Conservation (phyloP, 768 basidiomycete genomes). For the Fomitopsis pulvina region DNA sequence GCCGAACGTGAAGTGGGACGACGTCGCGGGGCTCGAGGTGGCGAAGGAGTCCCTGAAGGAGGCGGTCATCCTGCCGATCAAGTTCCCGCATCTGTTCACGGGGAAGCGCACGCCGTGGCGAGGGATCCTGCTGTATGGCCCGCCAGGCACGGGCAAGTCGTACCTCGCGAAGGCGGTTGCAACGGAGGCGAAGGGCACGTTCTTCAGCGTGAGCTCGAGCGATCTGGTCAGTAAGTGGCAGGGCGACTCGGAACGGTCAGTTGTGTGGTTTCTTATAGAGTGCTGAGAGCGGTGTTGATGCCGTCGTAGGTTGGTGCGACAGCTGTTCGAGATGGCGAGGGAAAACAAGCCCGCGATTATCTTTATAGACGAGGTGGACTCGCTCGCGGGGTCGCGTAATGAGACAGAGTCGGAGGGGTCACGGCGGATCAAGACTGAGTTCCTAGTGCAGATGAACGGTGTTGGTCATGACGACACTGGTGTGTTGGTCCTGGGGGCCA, state of each 20-base stretch:
- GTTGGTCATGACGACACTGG: constrained; percentile 97
- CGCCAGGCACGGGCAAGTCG: constrained; percentile 96
- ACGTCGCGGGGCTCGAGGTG: constrained; percentile 92
- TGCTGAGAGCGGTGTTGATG: neutral
- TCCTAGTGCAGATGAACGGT: constrained; percentile 97
- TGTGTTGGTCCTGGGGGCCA: constrained; percentile 92
- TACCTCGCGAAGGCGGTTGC: constrained; percentile 98
- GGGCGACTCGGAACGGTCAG: constrained; percentile 93
- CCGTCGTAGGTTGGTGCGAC: constrained; percentile 77
- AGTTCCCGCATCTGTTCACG: constrained; percentile 97
- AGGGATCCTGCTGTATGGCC: constrained; percentile 94
- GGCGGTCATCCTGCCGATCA: constrained; percentile 98
- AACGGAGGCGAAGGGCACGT: constrained; percentile 98
- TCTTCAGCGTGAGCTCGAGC: constrained; percentile 92
- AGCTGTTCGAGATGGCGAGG: constrained; percentile 92
- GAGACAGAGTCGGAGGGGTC: constrained; percentile 98
- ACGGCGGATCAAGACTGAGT: constrained; percentile 96
- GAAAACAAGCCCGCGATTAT: constrained; percentile 97
- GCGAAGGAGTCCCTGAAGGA: constrained; percentile 97
- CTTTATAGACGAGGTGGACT: constrained; percentile 98
- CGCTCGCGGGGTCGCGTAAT: constrained; percentile 87
- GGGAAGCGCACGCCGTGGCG: constrained; percentile 98
- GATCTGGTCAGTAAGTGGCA: constrained; percentile 99
- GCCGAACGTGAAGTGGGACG: constrained; percentile 97
- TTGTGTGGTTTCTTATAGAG: neutral